phyloP scores from a whole-genome alignment of 2,329 filamentous ascomycete genomes.

The Fusarium equiseti region DNA sequence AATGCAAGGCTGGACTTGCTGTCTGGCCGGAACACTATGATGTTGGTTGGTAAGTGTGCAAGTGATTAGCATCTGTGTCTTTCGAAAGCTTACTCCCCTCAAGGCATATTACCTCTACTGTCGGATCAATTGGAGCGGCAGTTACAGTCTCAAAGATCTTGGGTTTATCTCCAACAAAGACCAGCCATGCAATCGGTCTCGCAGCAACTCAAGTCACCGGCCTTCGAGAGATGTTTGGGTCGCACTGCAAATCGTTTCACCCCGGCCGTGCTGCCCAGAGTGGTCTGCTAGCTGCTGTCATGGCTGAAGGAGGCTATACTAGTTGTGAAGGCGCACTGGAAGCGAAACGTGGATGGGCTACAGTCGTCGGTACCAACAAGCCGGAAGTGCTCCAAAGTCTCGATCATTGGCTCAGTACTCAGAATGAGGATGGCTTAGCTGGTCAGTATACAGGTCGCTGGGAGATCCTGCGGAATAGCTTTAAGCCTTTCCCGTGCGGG shows the following conservation, averaged over 20 bases:
- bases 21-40: slow-evolving; percentile 10
- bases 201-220: background rate
- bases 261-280: background rate
- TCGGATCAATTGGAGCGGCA: background rate
- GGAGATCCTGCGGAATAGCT: slow-evolving; percentile 9
- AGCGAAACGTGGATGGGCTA: slow-evolving; percentile 4
- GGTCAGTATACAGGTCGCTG: background rate
- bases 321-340: slow-evolving; percentile 1
- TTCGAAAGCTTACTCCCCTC: too few species aligned
- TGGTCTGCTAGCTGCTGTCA: background rate
- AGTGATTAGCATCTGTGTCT: too few species aligned
- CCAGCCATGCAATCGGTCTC: background rate
- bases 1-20: slow-evolving; percentile 4
- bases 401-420: background rate
- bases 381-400: background rate
- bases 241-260: slow-evolving; percentile 10
- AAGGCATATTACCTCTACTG: background rate
- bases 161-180: background rate
- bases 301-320: slow-evolving; percentile 8
- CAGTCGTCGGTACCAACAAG: background rate
- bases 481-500: background rate
- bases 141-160: background rate
- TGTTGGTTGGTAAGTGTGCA: slow-evolving; percentile 10
- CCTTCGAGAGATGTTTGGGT: slow-evolving; percentile 13
- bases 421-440: background rate